phyloP scores from a whole-genome alignment of 345 rosid species.

The Trapa incisa region DNA sequence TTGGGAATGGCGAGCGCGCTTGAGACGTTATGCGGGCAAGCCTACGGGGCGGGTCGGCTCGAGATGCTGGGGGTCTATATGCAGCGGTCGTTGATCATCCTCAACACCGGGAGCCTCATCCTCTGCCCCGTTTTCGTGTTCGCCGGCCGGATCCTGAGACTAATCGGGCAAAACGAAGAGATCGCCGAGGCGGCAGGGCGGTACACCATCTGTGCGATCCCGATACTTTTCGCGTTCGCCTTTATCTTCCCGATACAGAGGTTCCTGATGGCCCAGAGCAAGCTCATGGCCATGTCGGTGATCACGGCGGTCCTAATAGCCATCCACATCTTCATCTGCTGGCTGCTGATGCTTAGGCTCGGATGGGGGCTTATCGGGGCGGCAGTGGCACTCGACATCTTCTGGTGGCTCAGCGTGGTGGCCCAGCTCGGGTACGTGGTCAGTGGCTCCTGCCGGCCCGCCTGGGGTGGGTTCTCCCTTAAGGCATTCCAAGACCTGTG shows the following conservation, averaged over 20 bases:
- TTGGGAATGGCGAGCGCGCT: constrained; percentile 98
- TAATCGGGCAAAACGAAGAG: constrained; percentile 54
- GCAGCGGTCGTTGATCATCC: constrained; percentile 89
- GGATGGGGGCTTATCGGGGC: constrained; percentile 30
- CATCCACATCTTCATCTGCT: constrained; percentile 41
- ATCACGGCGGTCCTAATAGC: constrained; percentile 38
- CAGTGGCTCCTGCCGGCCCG: constrained; percentile 44
- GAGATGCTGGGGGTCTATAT: constrained; percentile 86
- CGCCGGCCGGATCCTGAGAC: constrained; percentile 32
- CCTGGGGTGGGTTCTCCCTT: constrained; percentile 36
- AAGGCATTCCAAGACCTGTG: constrained; percentile 30
- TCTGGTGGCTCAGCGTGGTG: constrained; percentile 23
- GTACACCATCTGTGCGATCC: constrained; percentile 67
- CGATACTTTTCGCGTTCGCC: constrained; percentile 68
- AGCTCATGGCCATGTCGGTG: constrained; percentile 64
- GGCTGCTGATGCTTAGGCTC: constrained; percentile 38
- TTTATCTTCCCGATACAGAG: constrained; percentile 61
- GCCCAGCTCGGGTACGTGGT: constrained; percentile 43
- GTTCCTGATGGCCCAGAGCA: constrained; percentile 83
- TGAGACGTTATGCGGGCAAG: constrained; percentile 92
- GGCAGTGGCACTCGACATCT: constrained; percentile 19
- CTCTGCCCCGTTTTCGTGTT: constrained; percentile 51
- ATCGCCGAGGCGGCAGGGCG: constrained; percentile 60
- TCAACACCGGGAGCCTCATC: constrained; percentile 37
- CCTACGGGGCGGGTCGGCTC: constrained; percentile 66